A percentile compares a stretch with the other conserved stretches of the same genome.
These are phyloP conservation scores for Cryomyces minteri DNA, from an alignment of 495 filamentous ascomycete genomes.

Conservation along the genomic window DNA sequence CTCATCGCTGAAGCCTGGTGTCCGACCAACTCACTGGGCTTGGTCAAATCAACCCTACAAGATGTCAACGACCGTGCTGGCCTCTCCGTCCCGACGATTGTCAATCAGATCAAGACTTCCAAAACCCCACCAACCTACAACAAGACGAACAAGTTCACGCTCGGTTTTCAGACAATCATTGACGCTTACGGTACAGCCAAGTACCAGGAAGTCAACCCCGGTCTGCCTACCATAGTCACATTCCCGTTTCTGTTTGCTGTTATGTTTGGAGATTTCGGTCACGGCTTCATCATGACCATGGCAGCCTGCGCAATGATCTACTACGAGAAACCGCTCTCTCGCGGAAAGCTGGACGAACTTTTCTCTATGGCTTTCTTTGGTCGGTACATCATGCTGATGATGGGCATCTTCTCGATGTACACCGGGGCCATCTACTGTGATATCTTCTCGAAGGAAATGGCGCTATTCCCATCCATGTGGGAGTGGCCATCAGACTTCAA, in stretches of 20 bases:
- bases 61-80: constrained; percentile 94
- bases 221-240: constrained; percentile 82
- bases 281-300: constrained; percentile 69
- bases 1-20: constrained; percentile 97
- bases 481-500: constrained; percentile 54
- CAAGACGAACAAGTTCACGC: constrained; percentile 94
- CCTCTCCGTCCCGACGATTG: constrained; percentile 85
- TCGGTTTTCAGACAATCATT: constrained; percentile 97
- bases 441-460: constrained; percentile 80
- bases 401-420: constrained; percentile 93
- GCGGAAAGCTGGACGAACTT: constrained; percentile 82
- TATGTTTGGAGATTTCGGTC: constrained; percentile 97
- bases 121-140: constrained; percentile 94
- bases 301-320: constrained; percentile 83
- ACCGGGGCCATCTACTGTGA: constrained; percentile 98
- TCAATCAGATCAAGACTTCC: constrained; percentile 89
- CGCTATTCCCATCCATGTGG: constrained; percentile 81
- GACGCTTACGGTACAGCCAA: constrained; percentile 95
- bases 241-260: constrained; percentile 98
- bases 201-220: constrained; percentile 94
- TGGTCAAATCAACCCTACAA: constrained; percentile 87
- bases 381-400: constrained; percentile 94
- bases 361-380: constrained; percentile 98
- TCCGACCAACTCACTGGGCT: constrained; percentile 72
- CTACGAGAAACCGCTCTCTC: constrained; percentile 67